Base-by-base conservation (phyloP, 1,284 basidiomycete species). In the Boletellus sp. region DNA sequence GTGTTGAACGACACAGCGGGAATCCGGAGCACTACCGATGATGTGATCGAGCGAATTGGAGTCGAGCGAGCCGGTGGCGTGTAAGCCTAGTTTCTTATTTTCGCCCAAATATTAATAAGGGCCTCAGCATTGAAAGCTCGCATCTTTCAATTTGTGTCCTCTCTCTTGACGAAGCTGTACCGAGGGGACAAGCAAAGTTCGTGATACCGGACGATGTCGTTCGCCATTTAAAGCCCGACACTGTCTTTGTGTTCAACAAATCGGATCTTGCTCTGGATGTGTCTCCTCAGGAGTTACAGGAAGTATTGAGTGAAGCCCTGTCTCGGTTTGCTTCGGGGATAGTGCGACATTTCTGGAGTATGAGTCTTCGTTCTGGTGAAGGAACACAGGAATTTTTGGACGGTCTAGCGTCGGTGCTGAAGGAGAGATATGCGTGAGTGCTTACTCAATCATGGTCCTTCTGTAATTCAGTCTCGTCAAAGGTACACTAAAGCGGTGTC, bases 1-100 rank as follows among this genome's bases (percentile, higher is more conserved):
- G 73, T 87, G 19, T 73, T 92, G 1, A 79, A 82, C 3, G 91
- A 95, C 59, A 94, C 92, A 0, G 92, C 91, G 3, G 92, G 91
- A 0, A 67, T 94, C 13, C 76, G 91, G n/a, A 66, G 71, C 41
- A 83, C 84, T 0, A 63, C 60, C 1, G 61, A 75, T 13, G 88
- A 94, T 58, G 57, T 79, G 3, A 84, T 95, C 1, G 91, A 95
- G 64, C 72, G 61, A n/a, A 91, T 94, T 41, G 92, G 91, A 0
- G 79, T 94, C 10, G 74, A 85, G 52, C 74, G 86, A 21, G 91
- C 91, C 0, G 69, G 68, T 43, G 68, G 77, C 38, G 76, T 79
- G 84, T 90, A 47, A 53, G 82, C 41, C 20, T 41, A 13, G 20
- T 36, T 34, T 70, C 8, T 27, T 26, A 44, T 43, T 42, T 27